A percentile compares a stretch with the other conserved stretches of the same genome.
Conservation (phyloP, 768 basidiomycete species). For the Amanita brunnescens region DNA sequence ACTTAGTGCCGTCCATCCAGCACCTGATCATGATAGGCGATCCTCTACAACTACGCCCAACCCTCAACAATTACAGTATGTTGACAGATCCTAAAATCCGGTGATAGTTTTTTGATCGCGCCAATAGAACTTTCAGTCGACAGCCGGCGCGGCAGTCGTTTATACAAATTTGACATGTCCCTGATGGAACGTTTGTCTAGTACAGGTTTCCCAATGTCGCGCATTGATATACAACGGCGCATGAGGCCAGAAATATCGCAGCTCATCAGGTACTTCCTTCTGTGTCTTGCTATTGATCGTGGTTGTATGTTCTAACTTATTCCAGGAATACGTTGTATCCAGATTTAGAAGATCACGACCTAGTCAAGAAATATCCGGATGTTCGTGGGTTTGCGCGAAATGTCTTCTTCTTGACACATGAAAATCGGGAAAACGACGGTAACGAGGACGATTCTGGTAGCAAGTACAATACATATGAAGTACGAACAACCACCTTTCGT, state of each 20-base stretch:
- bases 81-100: background rate
- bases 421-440: slow-evolving; percentile 49
- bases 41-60: slow-evolving; percentile 67
- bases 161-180: slow-evolving; percentile 65
- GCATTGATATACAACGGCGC: slow-evolving; percentile 61
- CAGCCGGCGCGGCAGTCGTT: slow-evolving; percentile 38
- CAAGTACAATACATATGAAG: slow-evolving; percentile 65
- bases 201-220: slow-evolving; percentile 55
- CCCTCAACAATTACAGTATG: slow-evolving; percentile 52
- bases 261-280: slow-evolving; percentile 38
- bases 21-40: slow-evolving; percentile 80
- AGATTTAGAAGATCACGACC: slow-evolving; percentile 44
- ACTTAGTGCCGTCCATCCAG: slow-evolving; percentile 55
- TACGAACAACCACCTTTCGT: slow-evolving; percentile 15
- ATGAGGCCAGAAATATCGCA: slow-evolving; percentile 68
- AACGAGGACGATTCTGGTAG: slow-evolving; percentile 52
- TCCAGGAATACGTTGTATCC: slow-evolving; percentile 48
- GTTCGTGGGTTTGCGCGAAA: slow-evolving; percentile 58
- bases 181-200: slow-evolving; percentile 66
- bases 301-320: background rate
- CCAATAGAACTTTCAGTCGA: slow-evolving; percentile 62
- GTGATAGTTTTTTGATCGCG: background rate
- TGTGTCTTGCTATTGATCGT: background rate
- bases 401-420: slow-evolving; percentile 61
- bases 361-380: slow-evolving; percentile 40